Base-by-base conservation (phyloP, 2,329 filamentous ascomycete species). In the Fusarium stilboides region DNA sequence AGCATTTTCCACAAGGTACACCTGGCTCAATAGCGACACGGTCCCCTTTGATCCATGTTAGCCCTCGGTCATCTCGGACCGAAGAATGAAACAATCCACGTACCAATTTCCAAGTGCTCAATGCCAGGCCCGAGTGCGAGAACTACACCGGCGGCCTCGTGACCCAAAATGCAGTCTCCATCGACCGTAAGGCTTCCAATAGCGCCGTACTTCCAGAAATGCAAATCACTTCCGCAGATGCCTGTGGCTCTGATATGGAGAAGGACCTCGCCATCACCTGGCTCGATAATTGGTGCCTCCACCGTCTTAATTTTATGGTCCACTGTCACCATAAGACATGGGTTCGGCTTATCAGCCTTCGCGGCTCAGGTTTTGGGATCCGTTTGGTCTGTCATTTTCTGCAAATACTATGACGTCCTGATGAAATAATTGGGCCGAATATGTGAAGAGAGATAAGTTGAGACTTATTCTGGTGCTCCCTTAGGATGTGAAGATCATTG, bases 1-100 rank as follows among this genome's bases (percentile, higher is more conserved):
- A 88, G 74, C 89, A 91, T 28, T 80, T 76, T 17, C 82, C 83
- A 72, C 90, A 92, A 0, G 89, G 87, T 1, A 90, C 86, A 33
- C 89, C 88, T 1, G 89, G 88, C 72, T 92, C 89, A 12, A 92
- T 78, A 4, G 89, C 89, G 8, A 92, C 88, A 54, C 88, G 81
- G 73, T 92, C 89, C 14, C 88, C 88, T 79, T 20, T 42, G 17
- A 24, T 28, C 26, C 43, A 17, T 34, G 58, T 64, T 14, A 60
- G 60, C 50, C 36, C 33, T 44, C n/a, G 26, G 40, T 28, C 43
- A 34, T 9, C 19, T 20, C 37, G 24, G 33, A 36, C 20, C 6
- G 14, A 15, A n/a, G 12, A 7, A 19, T 4, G 10, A n/a, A 19
- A 8, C 3, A 10, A 12, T 57, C 26, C 52, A 31, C 53, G 63